phyloP scores from a whole-genome alignment of 805 yeast species.

The Pichia thaimueangensis region DNA sequence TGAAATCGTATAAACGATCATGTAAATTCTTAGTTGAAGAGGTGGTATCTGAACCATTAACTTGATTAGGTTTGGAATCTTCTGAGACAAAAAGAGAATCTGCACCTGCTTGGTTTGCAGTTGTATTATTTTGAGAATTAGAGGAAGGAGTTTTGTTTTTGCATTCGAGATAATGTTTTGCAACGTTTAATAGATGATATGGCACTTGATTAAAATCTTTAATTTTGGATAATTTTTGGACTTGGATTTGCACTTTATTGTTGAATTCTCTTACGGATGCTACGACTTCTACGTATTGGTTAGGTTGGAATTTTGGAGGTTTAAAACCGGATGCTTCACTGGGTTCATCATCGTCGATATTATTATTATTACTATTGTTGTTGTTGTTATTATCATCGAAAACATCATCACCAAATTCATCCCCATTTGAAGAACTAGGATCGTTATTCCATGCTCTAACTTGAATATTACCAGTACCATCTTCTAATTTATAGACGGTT shows the following conservation, averaged over 20 bases:
- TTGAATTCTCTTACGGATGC: constrained; percentile 55
- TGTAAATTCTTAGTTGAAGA: constrained; percentile 13
- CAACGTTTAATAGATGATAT: constrained; percentile 61
- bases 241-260: constrained; percentile 57
- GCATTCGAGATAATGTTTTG: constrained; percentile 48
- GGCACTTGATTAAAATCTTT: constrained; percentile 61
- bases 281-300: constrained; percentile 55
- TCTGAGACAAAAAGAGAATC: constrained; percentile 39
- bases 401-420: not conserved
- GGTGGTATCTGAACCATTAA: too few species aligned
- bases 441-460: constrained; percentile 61
- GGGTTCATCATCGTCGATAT: constrained; percentile 50
- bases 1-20: constrained; percentile 42
- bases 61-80: too few species aligned
- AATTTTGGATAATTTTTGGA: constrained; percentile 51
- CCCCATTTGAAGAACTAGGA: constrained; percentile 14
- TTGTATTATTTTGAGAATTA: constrained; percentile 13
- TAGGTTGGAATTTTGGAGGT: constrained; percentile 33
- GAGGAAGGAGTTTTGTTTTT: constrained; percentile 40
- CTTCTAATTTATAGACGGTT: constrained; percentile 57
- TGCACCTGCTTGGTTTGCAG: constrained; percentile 10
- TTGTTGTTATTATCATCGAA: constrained; percentile 31
- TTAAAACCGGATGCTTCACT: constrained; percentile 20
- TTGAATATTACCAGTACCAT: constrained; percentile 66
- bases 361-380: constrained; percentile 26